Percentiles rank a stretch among this genome's conserved stretches.
Conservation (phyloP, 768 basidiomycete species). For the Xanthoconium stramineum region DNA sequence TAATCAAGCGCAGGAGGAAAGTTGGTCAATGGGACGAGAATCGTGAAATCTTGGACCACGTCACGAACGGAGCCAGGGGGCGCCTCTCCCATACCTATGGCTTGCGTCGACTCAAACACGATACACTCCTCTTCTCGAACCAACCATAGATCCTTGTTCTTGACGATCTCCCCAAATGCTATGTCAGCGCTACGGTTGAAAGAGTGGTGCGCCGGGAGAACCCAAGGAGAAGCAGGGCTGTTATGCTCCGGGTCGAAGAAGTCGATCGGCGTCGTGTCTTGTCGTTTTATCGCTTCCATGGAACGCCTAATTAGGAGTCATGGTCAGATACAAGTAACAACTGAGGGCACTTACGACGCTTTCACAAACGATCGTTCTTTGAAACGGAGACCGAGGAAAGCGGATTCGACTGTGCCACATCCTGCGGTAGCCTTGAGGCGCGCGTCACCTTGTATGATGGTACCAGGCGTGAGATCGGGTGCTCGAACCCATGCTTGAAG, state of each 20-base stretch:
- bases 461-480: background rate
- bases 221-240: background rate
- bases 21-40: constrained; percentile 16
- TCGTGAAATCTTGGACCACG: constrained; percentile 1
- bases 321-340: background rate
- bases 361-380: constrained; percentile 3
- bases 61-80: background rate
- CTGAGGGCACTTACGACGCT: background rate
- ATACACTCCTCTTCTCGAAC: constrained; percentile 14
- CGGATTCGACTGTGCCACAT: background rate
- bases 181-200: background rate
- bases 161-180: background rate
- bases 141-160: constrained; percentile 5
- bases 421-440: background rate
- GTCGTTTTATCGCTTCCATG: background rate
- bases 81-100: background rate
- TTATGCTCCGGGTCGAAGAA: background rate
- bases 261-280: background rate
- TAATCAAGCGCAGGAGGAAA: constrained; percentile 14
- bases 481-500: background rate
- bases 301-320: constrained; percentile 1
- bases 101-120: constrained; percentile 11
- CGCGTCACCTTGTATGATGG: background rate
- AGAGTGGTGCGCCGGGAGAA: background rate
- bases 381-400: background rate